These are phyloP conservation scores for Metarhizium rileyi DNA, from an alignment of 2,329 filamentous ascomycete species.

Conservation along the genomic window DNA sequence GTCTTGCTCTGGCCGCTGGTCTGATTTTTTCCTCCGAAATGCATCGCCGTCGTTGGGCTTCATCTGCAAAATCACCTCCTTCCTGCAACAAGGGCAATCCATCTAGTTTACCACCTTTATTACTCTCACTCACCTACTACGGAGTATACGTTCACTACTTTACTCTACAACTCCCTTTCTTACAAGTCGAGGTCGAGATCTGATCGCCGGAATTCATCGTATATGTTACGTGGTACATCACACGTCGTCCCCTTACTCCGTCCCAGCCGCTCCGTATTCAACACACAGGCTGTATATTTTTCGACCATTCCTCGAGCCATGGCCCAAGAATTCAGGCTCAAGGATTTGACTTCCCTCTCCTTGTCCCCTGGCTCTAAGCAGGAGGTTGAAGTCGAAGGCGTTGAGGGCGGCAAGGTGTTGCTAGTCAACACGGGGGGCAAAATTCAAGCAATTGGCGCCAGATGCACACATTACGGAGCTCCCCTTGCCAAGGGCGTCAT, in stretches of 20 bases:
- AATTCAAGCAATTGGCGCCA: slow-evolving; percentile 70
- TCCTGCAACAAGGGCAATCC: too few species aligned
- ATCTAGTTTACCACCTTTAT: too few species aligned
- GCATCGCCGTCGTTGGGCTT: too few species aligned
- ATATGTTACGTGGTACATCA: slow-evolving; percentile 3
- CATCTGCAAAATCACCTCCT: too few species aligned
- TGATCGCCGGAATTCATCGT: background rate
- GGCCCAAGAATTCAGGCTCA: slow-evolving; percentile 58
- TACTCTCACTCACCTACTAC: too few species aligned
- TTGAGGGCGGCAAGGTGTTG: slow-evolving; percentile 78
- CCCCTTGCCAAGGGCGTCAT: slow-evolving; percentile 81
- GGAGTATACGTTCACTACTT: too few species aligned
- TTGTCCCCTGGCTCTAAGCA: slow-evolving; percentile 74
- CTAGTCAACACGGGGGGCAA: slow-evolving; percentile 69
- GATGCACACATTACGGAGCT: slow-evolving; percentile 88
- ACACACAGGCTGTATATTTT: slow-evolving; percentile 9
- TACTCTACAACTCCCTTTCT: too few species aligned
- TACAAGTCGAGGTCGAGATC: too few species aligned
- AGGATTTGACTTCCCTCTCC: slow-evolving; percentile 63
- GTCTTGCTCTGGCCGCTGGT: too few species aligned
- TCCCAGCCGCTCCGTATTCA: background rate
- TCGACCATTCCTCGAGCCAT: slow-evolving; percentile 28
- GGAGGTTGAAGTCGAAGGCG: slow-evolving; percentile 82
- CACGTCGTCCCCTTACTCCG: background rate
- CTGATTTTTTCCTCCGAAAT: too few species aligned